These are phyloP conservation scores for Veloboletus limbatus DNA, from an alignment of 1,284 basidiomycete genomes.

Conservation along the genomic window DNA sequence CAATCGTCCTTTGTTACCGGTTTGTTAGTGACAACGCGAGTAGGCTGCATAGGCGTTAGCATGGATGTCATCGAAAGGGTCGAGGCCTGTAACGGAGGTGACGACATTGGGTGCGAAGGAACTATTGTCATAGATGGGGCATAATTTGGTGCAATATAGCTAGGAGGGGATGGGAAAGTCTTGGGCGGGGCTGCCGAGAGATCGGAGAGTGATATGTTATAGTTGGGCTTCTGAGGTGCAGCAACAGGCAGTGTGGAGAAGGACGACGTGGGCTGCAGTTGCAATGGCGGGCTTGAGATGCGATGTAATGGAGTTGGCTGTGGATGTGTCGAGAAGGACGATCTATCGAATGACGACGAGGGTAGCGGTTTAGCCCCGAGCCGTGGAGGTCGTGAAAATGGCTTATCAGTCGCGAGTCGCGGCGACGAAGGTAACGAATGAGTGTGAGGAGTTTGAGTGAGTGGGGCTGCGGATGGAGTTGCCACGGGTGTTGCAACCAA, in stretches of 20 bases:
- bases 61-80: conserved; percentile 49
- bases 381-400: conserved; percentile 34
- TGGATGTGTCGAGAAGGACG: conserved; percentile 28
- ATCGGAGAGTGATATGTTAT: conserved; percentile 45
- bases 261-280: conserved; percentile 16
- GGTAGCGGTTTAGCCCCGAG: conserved; percentile 40
- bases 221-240: conserved; percentile 46
- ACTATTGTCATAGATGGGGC: conserved; percentile 19
- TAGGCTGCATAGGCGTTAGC: conserved; percentile 53
- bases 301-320: conserved; percentile 22
- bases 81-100: conserved; percentile 38
- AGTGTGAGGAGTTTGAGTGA: conserved; percentile 28
- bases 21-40: conserved; percentile 45
- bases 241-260: conserved; percentile 13
- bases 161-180: conserved; percentile 11
- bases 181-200: conserved; percentile 18
- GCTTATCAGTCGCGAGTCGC: conserved; percentile 24
- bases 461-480: conserved; percentile 16
- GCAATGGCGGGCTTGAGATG: conserved; percentile 16
- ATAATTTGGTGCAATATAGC: conserved; percentile 18
- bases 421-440: conserved; percentile 45
- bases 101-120: conserved; percentile 27
- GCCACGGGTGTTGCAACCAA: conserved; percentile 10
- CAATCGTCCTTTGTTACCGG: conserved; percentile 59
- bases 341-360: conserved; percentile 37